Evolutionary conservation across 2,329 filamentous ascomycete species (phyloP), one percentile per base, ranked within the genome.

Genomic region (Emmonsiellopsis sp.): DNA sequence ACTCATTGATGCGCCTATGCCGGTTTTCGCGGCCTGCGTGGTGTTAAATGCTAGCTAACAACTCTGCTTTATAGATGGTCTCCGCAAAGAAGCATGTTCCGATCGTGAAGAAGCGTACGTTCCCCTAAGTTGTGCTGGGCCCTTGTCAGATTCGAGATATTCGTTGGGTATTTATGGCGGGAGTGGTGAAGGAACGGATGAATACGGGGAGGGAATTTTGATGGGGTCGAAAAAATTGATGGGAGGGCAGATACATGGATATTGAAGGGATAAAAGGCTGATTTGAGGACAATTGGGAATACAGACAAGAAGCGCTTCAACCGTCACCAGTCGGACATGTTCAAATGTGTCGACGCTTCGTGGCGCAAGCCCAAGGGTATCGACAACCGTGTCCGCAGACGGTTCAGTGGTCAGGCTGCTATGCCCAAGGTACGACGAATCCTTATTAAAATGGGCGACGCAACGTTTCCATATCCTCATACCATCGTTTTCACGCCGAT

Each of bases 311-410:
- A 91, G 84, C 83, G 81, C 80, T 98, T 97, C 87, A 85, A 84
- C 78, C 88, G 93, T 75, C 93, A 98, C 81, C 93, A 98, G 85
- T 88, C 83, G 77, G 93, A 97, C 79, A 86, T 86, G 74, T 98
- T 95, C 83, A 95, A 85, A 81, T 86, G 93, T 74, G 85, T 97
- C 66, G 85, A 82, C 72, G 74, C 87, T 65, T 86, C 83, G 83
- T 98, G 93, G 93, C 87, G 93, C 80, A 98, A 97, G 84, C 93
- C 93, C 67, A 98, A 98, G 88, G 93, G 93, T 89, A 98, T 98
- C 78, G 93, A 98, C 81, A 95, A 91, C 82, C 82, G 88, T 71
- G 92, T 98, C 74, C 88, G 93, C 75, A 85, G 93, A 83, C 88
- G 93, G 66, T 98, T 98, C 84, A 90, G 88, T 79, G 89, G 93